Evolutionary conservation across 306 rosid species (phyloP).

Genomic region (Vicia villosa): DNA sequence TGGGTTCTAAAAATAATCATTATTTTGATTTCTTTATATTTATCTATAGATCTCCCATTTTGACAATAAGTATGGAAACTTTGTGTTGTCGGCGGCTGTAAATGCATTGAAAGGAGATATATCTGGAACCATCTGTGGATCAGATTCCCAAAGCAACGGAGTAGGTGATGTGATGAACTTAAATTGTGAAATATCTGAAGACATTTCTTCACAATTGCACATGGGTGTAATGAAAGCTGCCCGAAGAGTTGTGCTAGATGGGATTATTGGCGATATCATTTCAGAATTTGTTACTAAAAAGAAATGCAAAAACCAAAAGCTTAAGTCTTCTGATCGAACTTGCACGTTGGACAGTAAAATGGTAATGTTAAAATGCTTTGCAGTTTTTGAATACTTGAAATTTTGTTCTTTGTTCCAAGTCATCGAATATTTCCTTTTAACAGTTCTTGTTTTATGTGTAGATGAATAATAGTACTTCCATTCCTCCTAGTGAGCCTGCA

Average conservation of each 20-base stretch:
- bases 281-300: slow-evolving; percentile 62
- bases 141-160: slow-evolving; percentile 52
- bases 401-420: slow-evolving; percentile 28
- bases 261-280: slow-evolving; percentile 73
- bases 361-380: slow-evolving; percentile 50
- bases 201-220: slow-evolving; percentile 81
- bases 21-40: slow-evolving; percentile 31
- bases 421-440: slow-evolving; percentile 45
- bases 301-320: slow-evolving; percentile 57
- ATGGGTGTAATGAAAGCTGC: slow-evolving; percentile 75
- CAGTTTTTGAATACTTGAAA: slow-evolving; percentile 21
- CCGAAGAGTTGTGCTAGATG: slow-evolving; percentile 88
- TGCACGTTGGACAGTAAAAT: slow-evolving; percentile 39
- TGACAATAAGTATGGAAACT: slow-evolving; percentile 55
- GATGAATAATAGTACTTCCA: slow-evolving; percentile 41
- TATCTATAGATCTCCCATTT: slow-evolving; percentile 70
- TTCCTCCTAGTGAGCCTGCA: slow-evolving; percentile 40
- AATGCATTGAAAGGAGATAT: slow-evolving; percentile 58
- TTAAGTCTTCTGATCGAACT: slow-evolving; percentile 47
- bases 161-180: slow-evolving; percentile 44
- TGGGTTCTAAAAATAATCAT: slow-evolving; percentile 24
- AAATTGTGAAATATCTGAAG: slow-evolving; percentile 66
- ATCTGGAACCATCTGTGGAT: slow-evolving; percentile 43
- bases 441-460: slow-evolving; percentile 54
- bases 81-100: slow-evolving; percentile 55